A percentile compares a stretch with the other conserved stretches of the same genome.
These are phyloP conservation scores for Heimioporus punctisporus DNA, from an alignment of 1,284 basidiomycete genomes.

Conservation along the genomic window DNA sequence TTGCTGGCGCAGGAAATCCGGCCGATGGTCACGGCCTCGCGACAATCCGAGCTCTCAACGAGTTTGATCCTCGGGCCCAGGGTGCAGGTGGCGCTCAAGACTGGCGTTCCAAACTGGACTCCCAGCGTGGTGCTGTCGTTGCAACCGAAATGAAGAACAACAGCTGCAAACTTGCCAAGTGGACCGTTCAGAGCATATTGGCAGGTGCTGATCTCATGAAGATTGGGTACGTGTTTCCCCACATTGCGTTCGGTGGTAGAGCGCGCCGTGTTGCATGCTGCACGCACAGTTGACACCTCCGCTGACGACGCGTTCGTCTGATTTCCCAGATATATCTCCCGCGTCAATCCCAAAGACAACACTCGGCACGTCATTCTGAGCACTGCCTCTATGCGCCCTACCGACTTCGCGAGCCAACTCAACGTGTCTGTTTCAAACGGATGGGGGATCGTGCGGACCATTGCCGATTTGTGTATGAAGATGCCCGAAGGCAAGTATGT, in stretches of 20 bases:
- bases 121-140: conserved; percentile 97
- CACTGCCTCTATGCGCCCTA: conserved; percentile 93
- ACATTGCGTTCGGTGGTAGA: conserved; percentile 4
- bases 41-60: conserved; percentile 96
- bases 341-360: conserved; percentile 92
- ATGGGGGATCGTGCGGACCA: conserved; percentile 97
- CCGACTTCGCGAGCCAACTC: conserved; percentile 94
- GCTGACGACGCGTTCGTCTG: conserved; percentile 9
- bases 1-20: conserved; percentile 65
- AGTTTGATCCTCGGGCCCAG: conserved; percentile 93
- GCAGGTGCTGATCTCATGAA: conserved; percentile 98
- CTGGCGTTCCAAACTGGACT: conserved; percentile 96
- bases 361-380: conserved; percentile 96
- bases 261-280: not conserved
- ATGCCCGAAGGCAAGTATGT: conserved; percentile 98
- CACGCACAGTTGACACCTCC: conserved; percentile 1
- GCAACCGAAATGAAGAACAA: conserved; percentile 99
- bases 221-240: conserved; percentile 76
- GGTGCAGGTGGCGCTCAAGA: conserved; percentile 95
- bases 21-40: conserved; percentile 80
- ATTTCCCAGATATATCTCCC: conserved; percentile 81
- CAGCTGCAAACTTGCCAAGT: conserved; percentile 97
- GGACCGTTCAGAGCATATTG: conserved; percentile 95
- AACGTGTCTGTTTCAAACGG: conserved; percentile 97
- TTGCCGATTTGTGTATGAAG: conserved; percentile 92